Evolutionary conservation across 2,329 filamentous ascomycete species (phyloP).

Genomic region (Sordariomycetes sp.): DNA sequence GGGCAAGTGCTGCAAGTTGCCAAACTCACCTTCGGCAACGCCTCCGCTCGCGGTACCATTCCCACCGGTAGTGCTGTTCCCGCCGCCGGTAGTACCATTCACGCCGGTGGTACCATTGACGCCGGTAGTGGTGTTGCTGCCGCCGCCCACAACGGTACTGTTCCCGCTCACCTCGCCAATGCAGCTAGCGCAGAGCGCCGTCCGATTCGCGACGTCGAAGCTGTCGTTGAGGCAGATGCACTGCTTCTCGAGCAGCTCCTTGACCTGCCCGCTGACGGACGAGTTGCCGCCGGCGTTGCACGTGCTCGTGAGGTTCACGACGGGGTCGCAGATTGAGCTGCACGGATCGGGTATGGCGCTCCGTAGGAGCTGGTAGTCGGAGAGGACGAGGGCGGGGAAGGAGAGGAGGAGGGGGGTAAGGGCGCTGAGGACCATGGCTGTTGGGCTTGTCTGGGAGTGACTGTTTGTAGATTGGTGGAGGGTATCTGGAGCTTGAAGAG

Average conservation of each 20-base stretch:
- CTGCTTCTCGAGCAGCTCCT: constrained; percentile 22
- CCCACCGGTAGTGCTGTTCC: background rate
- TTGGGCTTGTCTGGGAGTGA: background rate
- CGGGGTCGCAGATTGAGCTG: background rate
- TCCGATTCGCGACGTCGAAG: constrained; percentile 21
- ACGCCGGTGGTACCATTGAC: background rate
- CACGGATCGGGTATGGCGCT: constrained; percentile 13
- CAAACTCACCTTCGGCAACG: too few species aligned
- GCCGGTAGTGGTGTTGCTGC: background rate
- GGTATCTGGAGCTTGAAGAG: too few species aligned
- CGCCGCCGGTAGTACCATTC: background rate
- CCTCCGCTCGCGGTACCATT: too few species aligned
- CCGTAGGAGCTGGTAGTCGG: constrained; percentile 7
- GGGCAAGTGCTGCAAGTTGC: too few species aligned
- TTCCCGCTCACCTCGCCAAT: constrained; percentile 16
- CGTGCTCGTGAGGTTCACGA: constrained; percentile 17
- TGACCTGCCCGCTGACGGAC: constrained; percentile 14
- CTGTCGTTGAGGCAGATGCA: constrained; percentile 26
- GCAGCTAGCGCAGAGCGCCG: constrained; percentile 22
- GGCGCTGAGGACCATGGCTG: background rate
- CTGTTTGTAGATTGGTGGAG: too few species aligned
- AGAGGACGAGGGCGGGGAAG: constrained; percentile 1
- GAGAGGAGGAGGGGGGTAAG: background rate
- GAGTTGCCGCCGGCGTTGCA: constrained; percentile 18
- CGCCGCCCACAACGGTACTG: background rate